Evolutionary conservation across 176 grass and related monocot species (phyloP).

Genomic region (Dactylis glomerata): DNA sequence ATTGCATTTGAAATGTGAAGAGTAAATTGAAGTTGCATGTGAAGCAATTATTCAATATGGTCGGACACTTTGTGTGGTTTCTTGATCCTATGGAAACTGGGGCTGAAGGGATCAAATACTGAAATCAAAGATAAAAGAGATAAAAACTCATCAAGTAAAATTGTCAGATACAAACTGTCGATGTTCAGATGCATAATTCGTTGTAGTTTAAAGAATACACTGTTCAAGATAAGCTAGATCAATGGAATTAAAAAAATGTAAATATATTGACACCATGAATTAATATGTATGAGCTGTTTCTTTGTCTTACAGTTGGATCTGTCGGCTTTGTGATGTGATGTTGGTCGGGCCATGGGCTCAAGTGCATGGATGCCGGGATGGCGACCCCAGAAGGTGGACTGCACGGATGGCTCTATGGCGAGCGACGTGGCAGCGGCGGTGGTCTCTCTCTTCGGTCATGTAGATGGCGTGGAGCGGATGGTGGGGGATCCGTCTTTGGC

Average conservation of each 20-base stretch:
- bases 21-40: neutral
- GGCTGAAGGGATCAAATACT: neutral
- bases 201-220: neutral
- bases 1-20: neutral
- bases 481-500: too few relatives aligned
- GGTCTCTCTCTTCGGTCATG: too few relatives aligned
- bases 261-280: neutral
- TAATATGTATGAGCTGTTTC: neutral
- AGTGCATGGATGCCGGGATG: too few relatives aligned
- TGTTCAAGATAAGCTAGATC: neutral
- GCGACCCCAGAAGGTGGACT: too few relatives aligned
- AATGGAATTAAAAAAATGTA: neutral
- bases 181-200: neutral
- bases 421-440: too few relatives aligned
- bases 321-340: too few relatives aligned
- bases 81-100: neutral
- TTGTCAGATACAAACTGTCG: neutral
- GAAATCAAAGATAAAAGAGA: neutral
- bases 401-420: too few relatives aligned
- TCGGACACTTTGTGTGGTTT: neutral
- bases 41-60: neutral
- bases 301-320: neutral
- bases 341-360: too few relatives aligned
- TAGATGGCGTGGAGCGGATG: too few relatives aligned
- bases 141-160: neutral